These are phyloP conservation scores for Hylodesmum podocarpum DNA, from an alignment of 306 rosid species.

Conservation along the genomic window DNA sequence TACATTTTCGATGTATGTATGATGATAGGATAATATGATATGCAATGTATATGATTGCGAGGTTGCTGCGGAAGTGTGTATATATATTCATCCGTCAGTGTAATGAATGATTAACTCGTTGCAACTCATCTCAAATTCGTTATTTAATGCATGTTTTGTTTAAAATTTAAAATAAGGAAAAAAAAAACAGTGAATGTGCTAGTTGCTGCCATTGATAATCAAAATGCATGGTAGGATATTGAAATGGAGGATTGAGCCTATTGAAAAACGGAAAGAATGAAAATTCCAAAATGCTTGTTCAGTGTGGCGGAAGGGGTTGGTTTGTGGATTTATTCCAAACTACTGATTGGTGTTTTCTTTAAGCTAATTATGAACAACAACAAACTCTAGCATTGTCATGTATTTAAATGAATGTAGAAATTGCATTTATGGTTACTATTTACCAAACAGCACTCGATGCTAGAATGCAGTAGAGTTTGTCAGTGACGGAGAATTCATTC, in stretches of 20 bases:
- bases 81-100: background rate
- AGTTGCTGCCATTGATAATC: background rate
- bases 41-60: background rate
- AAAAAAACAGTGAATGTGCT: background rate
- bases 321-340: slow-evolving; percentile 8
- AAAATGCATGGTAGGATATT: background rate
- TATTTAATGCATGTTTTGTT: slow-evolving; percentile 8
- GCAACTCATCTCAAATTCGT: background rate
- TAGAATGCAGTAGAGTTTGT: background rate
- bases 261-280: background rate
- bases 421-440: background rate
- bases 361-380: background rate
- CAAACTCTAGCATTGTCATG: background rate
- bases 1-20: background rate
- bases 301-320: background rate
- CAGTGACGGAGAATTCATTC: background rate
- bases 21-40: no score
- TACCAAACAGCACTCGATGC: background rate
- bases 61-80: background rate
- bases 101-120: background rate
- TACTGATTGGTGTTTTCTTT: background rate
- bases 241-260: background rate
- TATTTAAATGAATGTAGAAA: background rate
- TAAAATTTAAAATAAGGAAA: background rate
- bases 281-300: background rate